A percentile compares a stretch with the other conserved stretches of the same genome.
These are phyloP conservation scores for Blechomonas ayalai DNA, from an alignment of 208 protist species.

Conservation along the genomic window DNA sequence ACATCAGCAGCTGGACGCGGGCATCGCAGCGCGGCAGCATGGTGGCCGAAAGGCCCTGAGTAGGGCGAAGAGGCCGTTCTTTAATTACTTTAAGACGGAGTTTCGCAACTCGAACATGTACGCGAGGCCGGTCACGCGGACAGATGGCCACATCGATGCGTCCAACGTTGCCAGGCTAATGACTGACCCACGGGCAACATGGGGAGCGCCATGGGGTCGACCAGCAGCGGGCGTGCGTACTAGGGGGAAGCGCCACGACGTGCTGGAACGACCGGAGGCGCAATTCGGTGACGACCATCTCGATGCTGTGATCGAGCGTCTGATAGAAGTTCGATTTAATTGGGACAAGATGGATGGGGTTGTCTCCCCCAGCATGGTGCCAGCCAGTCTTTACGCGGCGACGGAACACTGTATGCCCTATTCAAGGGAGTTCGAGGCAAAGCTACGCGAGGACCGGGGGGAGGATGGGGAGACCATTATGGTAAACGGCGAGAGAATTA, in stretches of 20 bases:
- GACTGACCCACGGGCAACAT: constrained; percentile 40
- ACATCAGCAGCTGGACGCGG: constrained; percentile 75
- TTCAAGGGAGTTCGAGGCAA: constrained; percentile 3
- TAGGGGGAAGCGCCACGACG: constrained; percentile 51
- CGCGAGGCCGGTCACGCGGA: constrained; percentile 4
- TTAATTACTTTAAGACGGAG: constrained; percentile 64
- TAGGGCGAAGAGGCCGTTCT: constrained; percentile 63
- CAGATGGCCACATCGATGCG: constrained; percentile 29
- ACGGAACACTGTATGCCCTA: constrained; percentile 64
- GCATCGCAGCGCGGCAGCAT: constrained; percentile 65
- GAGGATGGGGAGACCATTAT: neutral
- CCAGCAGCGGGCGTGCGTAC: constrained; percentile 13
- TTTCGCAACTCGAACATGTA: constrained; percentile 34
- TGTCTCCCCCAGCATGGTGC: constrained; percentile 47
- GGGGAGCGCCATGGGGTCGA: constrained; percentile 59
- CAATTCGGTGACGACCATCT: constrained; percentile 62
- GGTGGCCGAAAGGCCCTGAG: constrained; percentile 58
- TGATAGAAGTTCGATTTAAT: constrained; percentile 72
- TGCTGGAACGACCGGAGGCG: constrained; percentile 37
- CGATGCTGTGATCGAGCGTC: constrained; percentile 37
- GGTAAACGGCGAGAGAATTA: constrained; percentile 8
- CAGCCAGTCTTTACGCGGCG: constrained; percentile 27
- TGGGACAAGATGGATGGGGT: constrained; percentile 81
- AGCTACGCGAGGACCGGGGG: neutral
- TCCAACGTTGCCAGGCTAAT: constrained; percentile 44